phyloP scores from a whole-genome alignment of 169 alveolate genomes.

The Cryptosporidium sp. region DNA sequence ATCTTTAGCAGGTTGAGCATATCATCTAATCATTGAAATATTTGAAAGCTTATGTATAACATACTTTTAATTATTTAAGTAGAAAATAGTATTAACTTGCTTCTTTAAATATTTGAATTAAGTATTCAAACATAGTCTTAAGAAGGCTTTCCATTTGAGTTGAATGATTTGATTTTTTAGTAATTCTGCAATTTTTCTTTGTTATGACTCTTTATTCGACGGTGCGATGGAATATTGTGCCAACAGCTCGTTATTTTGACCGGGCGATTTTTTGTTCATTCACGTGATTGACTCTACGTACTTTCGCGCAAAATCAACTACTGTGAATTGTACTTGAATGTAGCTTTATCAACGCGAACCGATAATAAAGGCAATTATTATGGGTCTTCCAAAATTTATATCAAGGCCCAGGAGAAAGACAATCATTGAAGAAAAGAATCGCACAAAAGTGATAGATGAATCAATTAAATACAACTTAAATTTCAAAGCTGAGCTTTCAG shows the following conservation, averaged over 20 bases:
- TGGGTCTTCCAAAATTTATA: conserved; percentile 21
- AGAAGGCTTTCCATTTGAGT: no score
- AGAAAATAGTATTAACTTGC: neutral
- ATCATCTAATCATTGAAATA: neutral
- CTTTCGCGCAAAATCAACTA: neutral
- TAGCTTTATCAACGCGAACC: neutral
- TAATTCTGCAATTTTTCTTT: no score
- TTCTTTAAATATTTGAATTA: neutral
- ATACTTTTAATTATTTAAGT: neutral
- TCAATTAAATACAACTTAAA: neutral
- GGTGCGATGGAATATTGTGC: no score
- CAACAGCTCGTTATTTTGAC: no score
- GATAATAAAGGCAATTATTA: neutral
- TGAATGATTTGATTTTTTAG: no score
- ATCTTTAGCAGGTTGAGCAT: neutral
- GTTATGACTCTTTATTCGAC: neutral
- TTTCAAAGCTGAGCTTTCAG: neutral
- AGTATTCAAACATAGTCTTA: neutral
- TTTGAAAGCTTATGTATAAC: neutral
- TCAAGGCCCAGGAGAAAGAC: conserved; percentile 25
- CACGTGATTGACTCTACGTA: no score
- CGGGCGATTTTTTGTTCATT: neutral
- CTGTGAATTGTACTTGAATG: neutral
- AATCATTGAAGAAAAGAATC: conserved; percentile 15
- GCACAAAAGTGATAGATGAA: neutral